Conservation (phyloP, 306 rosid species). For the Cucurbita pepo region DNA sequence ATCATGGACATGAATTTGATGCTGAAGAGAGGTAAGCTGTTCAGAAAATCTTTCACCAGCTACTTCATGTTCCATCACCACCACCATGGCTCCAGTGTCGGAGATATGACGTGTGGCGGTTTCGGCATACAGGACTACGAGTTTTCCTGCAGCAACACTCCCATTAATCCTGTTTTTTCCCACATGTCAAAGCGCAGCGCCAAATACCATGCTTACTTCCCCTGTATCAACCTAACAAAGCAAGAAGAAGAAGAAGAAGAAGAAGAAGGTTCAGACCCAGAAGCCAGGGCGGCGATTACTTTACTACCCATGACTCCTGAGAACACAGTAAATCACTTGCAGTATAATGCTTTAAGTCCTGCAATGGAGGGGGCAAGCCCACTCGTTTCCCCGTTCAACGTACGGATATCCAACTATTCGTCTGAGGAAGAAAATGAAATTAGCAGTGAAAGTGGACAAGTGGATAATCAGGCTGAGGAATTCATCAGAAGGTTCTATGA, state of each 20-base stretch:
- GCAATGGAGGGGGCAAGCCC: background rate
- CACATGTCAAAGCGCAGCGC: slow-evolving; percentile 25
- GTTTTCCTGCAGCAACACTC: slow-evolving; percentile 36
- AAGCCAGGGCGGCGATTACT: background rate
- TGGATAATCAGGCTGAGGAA: slow-evolving; percentile 40
- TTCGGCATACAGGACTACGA: slow-evolving; percentile 30
- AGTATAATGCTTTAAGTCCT: background rate
- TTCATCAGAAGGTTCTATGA: slow-evolving; percentile 38
- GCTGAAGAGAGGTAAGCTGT: slow-evolving; percentile 36
- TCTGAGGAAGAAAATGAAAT: slow-evolving; percentile 24
- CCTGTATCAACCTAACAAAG: slow-evolving; percentile 20
- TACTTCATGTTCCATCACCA: slow-evolving; percentile 18
- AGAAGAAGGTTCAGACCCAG: background rate
- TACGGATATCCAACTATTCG: slow-evolving; percentile 27
- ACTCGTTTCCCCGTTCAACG: slow-evolving; percentile 24
- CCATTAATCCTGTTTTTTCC: slow-evolving; percentile 26
- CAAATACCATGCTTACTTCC: slow-evolving; percentile 32
- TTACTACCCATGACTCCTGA: background rate
- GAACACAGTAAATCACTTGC: background rate
- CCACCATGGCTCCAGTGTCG: slow-evolving; percentile 6
- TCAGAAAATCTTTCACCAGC: slow-evolving; percentile 27
- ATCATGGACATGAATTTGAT: slow-evolving; percentile 36
- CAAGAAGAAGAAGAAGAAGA: background rate
- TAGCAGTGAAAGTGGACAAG: slow-evolving; percentile 16
- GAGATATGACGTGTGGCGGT: slow-evolving; percentile 14